Base-by-base conservation (phyloP, 2,329 filamentous ascomycete species). In the Fusarium sp. region DNA sequence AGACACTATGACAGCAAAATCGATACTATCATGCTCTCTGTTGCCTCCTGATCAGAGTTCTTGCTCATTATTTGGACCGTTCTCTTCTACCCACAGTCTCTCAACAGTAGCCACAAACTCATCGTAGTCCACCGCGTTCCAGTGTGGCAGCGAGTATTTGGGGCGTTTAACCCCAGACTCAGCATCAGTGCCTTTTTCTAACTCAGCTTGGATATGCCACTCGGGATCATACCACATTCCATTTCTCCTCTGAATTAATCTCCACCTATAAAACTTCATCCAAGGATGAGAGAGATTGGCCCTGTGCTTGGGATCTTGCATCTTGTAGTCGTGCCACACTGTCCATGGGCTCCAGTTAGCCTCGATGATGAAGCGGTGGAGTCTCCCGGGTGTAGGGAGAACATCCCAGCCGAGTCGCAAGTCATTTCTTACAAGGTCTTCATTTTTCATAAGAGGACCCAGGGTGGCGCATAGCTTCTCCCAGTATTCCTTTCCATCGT, bases 191-290 rank as follows among this genome's bases (percentile, higher is more conserved):
- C 18, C n/a, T 7, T 17, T 0, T 24, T 24, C 41, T 7, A 1
- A 18, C n/a, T 44, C 41, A 12, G 41, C n/a, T 17, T 28, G 28
- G 7, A 8, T 28, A 24, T 0, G 42, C 42, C 49, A 52, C 13
- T 18, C 7, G 7, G 22, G 15, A 13, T 35, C 48, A 14, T 7
- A 24, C 22, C 48, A 35, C 0, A 2, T 24, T 35, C 15, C 11
- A 10, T 35, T 3, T 22, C 9, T 22, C 0, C 14, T 7, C 22
- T 18, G 20, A 12, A 15, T 2, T 3, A 0, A 1, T 1, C 20
- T 3, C 20, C 26, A 31, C 1, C 3, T 12, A 0, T 3, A 7
- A 10, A 0, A 0, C 5, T n/a, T 31, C 3, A 8, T 49, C 28
- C 22, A 51, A 33, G 28, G 47, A 24, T 51, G 47, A 2, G 47